phyloP scores from a whole-genome alignment of 2,329 filamentous ascomycete species.

The Penicillium sp. region DNA sequence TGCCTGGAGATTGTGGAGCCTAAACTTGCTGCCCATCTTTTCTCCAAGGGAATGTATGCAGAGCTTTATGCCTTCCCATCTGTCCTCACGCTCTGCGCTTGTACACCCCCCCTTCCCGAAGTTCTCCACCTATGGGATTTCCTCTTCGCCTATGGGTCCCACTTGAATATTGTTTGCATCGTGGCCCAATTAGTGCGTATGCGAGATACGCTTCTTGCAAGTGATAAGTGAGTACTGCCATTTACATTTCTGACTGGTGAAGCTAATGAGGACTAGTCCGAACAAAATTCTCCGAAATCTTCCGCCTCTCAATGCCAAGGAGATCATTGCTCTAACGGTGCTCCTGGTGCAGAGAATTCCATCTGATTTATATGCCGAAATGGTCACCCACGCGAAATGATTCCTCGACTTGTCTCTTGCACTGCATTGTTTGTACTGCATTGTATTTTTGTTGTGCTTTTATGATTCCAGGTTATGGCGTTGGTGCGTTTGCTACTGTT shows the following conservation, averaged over 20 bases:
- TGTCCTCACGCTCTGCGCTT: constrained; percentile 90
- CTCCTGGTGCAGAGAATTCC: constrained; percentile 88
- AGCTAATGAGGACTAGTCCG: constrained; percentile 60
- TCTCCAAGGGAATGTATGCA: constrained; percentile 82
- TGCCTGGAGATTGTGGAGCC: constrained; percentile 89
- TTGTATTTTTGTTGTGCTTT: background rate
- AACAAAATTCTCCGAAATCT: constrained; percentile 90
- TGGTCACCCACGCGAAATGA: constrained; percentile 75
- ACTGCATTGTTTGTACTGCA: background rate
- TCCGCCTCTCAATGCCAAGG: constrained; percentile 77
- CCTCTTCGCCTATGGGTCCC: constrained; percentile 89
- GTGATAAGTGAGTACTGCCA: constrained; percentile 65
- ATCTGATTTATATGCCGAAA: constrained; percentile 84
- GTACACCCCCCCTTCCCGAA: constrained; percentile 91
- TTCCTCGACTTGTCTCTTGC: background rate
- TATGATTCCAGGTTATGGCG: constrained; percentile 1
- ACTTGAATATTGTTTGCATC: constrained; percentile 94
- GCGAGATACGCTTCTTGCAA: constrained; percentile 78
- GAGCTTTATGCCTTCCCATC: constrained; percentile 97
- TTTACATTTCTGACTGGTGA: background rate
- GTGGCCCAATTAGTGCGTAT: constrained; percentile 92
- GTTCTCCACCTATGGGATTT: constrained; percentile 96
- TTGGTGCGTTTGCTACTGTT: background rate
- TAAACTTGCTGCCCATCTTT: constrained; percentile 80
- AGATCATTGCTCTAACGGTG: constrained; percentile 81